A percentile compares a stretch with the other conserved stretches of the same genome.
These are phyloP conservation scores for Plasmodium adleri DNA, from an alignment of 169 alveolate genomes.

Conservation along the genomic window DNA sequence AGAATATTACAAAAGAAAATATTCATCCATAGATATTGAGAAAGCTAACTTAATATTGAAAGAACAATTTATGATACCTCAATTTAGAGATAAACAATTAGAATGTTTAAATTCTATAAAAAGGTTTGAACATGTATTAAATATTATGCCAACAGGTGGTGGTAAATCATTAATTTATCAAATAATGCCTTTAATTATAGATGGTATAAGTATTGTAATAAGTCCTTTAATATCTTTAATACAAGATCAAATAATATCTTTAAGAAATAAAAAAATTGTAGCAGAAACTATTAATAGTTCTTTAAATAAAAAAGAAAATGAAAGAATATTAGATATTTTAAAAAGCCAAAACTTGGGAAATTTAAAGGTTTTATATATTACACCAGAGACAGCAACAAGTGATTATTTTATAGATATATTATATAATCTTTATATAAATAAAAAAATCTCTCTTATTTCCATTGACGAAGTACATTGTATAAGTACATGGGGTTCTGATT, in stretches of 20 bases:
- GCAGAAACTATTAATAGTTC: slow-evolving; percentile 83
- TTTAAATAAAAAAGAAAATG: slow-evolving; percentile 47
- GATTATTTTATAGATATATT: slow-evolving; percentile 75
- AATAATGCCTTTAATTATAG: slow-evolving; percentile 92
- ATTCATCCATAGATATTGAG: slow-evolving; percentile 30
- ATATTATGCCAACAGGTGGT: slow-evolving; percentile 97
- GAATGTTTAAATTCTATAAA: slow-evolving; percentile 94
- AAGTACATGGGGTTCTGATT: slow-evolving; percentile 93
- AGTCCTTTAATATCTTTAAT: slow-evolving; percentile 97
- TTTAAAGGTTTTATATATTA: slow-evolving; percentile 83
- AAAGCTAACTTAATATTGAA: slow-evolving; percentile 38
- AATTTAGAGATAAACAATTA: slow-evolving; percentile 91
- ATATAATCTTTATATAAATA: slow-evolving; percentile 81
- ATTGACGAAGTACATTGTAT: slow-evolving; percentile 94
- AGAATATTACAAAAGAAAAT: slow-evolving; percentile 34
- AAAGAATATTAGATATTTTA: slow-evolving; percentile 46
- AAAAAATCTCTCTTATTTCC: slow-evolving; percentile 86
- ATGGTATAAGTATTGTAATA: slow-evolving; percentile 94
- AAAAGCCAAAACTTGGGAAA: slow-evolving; percentile 74
- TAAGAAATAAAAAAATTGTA: slow-evolving; percentile 89
- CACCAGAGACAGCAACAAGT: slow-evolving; percentile 90
- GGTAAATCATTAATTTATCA: slow-evolving; percentile 97
- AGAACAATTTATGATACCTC: slow-evolving; percentile 68
- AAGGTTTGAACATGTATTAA: slow-evolving; percentile 91
- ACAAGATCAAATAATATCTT: slow-evolving; percentile 93